Evolutionary conservation across 306 rosid genomes (phyloP), one percentile per base, ranked within the genome.

Genomic region (Dryas alaskensis): DNA sequence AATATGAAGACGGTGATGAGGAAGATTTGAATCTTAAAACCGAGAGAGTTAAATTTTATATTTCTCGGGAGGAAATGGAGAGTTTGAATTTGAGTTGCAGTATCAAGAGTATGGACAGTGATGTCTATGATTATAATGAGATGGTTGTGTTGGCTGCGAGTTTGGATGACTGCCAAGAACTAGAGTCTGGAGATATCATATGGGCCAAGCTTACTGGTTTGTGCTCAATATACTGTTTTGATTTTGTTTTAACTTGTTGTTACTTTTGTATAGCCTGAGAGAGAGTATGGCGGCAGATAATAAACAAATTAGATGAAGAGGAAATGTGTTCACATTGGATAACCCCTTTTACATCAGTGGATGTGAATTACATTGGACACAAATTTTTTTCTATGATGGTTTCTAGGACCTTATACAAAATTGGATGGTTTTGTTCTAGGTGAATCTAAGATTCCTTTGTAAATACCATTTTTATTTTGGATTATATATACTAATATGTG

Each of bases 191-290:
- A 76, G 99, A 94, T 79, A 87, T 94, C 31, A 68, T 94, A 72
- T 94, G 99, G 99, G 99, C 98, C 71, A 94, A 94, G 85, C 93
- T 94, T 80, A 94, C 99, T 76, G 99, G 99, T 94, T 65, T 72
- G 81, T 83, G 74, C 76, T 84, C 67, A 50, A 57, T 79, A 77
- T 76, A 65, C 31, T 49, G 7, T 5, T 73, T 27, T 43, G 60
- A 37, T 57, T 57, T 71, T 37, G 60, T 12, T 55, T 13, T 19
- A 11, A 57, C 14, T 65, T 71, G 55, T n/a, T 58, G 22, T 64
- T 64, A n/a, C 7, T 43, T 64, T 43, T 27, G 22, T 7, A 12
- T 58, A 43, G 47, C n/a, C 40, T 16, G 4, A 31, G 25, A 13
- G 46, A 50, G 65, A 60, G 65, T 16, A 67, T 25, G 37, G n/a